Conservation (phyloP, 139 green algal genomes). For the Diplosphaera chodatii region DNA sequence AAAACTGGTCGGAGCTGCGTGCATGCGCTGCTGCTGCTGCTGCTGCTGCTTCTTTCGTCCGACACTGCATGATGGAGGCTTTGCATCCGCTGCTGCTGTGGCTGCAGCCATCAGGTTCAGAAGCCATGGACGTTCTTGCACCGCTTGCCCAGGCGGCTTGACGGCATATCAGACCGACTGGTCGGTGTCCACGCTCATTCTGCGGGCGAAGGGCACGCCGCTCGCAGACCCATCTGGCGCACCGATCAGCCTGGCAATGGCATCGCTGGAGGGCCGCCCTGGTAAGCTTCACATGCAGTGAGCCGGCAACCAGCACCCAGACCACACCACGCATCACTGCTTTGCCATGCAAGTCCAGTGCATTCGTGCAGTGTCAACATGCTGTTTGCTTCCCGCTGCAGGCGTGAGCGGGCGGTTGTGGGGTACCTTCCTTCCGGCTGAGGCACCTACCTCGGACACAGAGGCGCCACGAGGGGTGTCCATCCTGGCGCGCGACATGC, state of each 20-base stretch:
- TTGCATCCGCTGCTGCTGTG: too few relatives aligned
- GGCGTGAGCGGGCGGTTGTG: constrained; percentile 54
- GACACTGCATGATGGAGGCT: too few relatives aligned
- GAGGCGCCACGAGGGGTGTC: constrained; percentile 25
- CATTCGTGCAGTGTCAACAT: too few relatives aligned
- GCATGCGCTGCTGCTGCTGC: too few relatives aligned
- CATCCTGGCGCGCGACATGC: constrained; percentile 84
- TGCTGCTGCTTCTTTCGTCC: too few relatives aligned
- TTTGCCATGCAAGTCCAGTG: background rate
- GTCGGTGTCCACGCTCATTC: constrained; percentile 70
- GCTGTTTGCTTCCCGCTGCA: constrained; percentile 30
- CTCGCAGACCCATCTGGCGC: constrained; percentile 13
- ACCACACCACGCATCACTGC: background rate
- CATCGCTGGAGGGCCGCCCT: constrained; percentile 57
- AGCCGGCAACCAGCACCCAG: too few relatives aligned
- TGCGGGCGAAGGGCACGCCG: constrained; percentile 35
- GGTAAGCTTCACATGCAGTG: constrained; percentile 4
- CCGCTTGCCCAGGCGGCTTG: constrained; percentile 17
- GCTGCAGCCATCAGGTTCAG: too few relatives aligned
- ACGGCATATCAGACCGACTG: constrained; percentile 89
- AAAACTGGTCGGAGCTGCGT: too few relatives aligned
- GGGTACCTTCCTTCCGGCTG: constrained; percentile 72
- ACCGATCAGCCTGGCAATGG: constrained; percentile 79
- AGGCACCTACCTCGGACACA: constrained; percentile 1
- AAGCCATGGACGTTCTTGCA: too few relatives aligned